Conservation (phyloP, 805 yeast species). For the Saccharomycopsis fodiens region DNA sequence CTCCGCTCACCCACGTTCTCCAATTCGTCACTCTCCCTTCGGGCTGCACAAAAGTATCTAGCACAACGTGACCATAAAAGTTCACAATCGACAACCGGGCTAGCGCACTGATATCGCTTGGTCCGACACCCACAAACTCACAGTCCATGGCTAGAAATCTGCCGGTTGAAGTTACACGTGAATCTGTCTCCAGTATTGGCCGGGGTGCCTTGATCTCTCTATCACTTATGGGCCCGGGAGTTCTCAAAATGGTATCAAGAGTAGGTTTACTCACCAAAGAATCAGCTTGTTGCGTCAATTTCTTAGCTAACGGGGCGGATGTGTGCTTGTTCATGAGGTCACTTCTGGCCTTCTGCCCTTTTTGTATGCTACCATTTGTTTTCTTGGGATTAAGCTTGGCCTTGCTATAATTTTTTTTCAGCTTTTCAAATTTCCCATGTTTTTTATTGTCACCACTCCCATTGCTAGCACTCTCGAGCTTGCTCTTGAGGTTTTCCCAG, state of each 20-base stretch:
- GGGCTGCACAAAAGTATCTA: slow-evolving; percentile 74
- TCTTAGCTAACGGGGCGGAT: too few species aligned
- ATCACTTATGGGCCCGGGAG: not conserved
- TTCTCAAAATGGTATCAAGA: too few species aligned
- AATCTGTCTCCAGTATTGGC: slow-evolving; percentile 26
- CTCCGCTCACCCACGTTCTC: slow-evolving; percentile 91
- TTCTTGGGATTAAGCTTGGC: too few species aligned
- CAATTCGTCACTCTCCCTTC: slow-evolving; percentile 73
- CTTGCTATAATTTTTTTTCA: too few species aligned
- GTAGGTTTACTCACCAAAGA: too few species aligned
- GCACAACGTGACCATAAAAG: slow-evolving; percentile 61
- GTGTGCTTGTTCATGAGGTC: too few species aligned
- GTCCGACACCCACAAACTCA: slow-evolving; percentile 90
- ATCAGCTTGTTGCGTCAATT: too few species aligned
- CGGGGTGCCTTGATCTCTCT: slow-evolving; percentile 27
- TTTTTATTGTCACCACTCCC: too few species aligned
- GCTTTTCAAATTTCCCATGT: too few species aligned
- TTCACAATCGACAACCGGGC: slow-evolving; percentile 88
- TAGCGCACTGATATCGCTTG: slow-evolving; percentile 64
- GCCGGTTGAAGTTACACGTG: slow-evolving; percentile 36
- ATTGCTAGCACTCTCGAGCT: too few species aligned
- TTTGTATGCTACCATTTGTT: too few species aligned
- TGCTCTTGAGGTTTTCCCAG: not conserved
- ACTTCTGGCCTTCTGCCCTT: too few species aligned
- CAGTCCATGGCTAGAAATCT: slow-evolving; percentile 81